Conservation (phyloP, 2,329 filamentous ascomycete genomes). For the Paecilomyces variotii region DNA sequence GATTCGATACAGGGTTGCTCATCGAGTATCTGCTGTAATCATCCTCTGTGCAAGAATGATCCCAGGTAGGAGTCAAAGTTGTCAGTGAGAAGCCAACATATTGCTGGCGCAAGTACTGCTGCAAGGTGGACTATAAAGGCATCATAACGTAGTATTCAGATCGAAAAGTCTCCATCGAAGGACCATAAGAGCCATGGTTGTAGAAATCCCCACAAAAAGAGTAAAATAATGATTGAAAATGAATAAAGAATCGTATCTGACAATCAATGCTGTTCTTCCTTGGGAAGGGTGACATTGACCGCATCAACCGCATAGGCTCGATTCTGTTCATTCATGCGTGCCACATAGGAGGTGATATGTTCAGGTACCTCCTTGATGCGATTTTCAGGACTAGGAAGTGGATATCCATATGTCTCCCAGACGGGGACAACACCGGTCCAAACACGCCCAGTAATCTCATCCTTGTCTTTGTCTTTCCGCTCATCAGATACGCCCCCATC, state of each 20-base stretch:
- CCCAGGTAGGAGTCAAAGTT: too few relatives aligned
- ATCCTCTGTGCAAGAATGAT: too few relatives aligned
- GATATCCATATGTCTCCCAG: slow-evolving; percentile 55
- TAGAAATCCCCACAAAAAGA: too few relatives aligned
- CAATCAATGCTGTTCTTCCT: slow-evolving; percentile 21
- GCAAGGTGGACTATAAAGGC: too few relatives aligned
- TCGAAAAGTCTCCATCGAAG: too few relatives aligned
- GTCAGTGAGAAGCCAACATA: too few relatives aligned
- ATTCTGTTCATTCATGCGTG: slow-evolving; percentile 40
- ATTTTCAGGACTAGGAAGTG: slow-evolving; percentile 54
- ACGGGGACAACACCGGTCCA: slow-evolving; percentile 60
- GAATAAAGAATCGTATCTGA: not conserved
- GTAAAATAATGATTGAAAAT: not conserved
- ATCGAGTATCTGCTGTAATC: too few relatives aligned
- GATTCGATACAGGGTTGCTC: too few relatives aligned
- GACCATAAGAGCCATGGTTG: too few relatives aligned
- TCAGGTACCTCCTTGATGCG: slow-evolving; percentile 50
- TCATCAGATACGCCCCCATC: slow-evolving; percentile 57
- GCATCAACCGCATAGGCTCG: slow-evolving; percentile 33
- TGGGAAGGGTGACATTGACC: slow-evolving; percentile 17
- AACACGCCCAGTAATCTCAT: slow-evolving; percentile 41
- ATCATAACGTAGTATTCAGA: too few relatives aligned
- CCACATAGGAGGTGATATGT: slow-evolving; percentile 51
- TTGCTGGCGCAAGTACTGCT: too few relatives aligned
- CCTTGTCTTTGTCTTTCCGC: slow-evolving; percentile 43